A percentile compares a stretch with the other conserved stretches of the same genome.
These are phyloP conservation scores for Colletotrichum plurivorum DNA, from an alignment of 2,329 filamentous ascomycete genomes.

Conservation along the genomic window DNA sequence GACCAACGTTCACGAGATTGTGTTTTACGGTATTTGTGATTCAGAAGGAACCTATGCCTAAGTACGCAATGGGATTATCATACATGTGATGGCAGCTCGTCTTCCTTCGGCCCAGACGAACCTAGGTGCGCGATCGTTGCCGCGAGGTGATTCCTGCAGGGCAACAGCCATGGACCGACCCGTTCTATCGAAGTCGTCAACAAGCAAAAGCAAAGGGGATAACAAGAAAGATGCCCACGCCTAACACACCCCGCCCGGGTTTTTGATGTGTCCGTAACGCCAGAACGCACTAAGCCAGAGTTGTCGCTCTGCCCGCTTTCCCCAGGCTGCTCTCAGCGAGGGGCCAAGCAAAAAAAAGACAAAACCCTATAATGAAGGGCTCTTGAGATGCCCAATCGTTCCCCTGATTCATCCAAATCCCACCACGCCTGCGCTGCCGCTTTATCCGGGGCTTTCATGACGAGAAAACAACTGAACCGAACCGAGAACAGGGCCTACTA, in stretches of 20 bases:
- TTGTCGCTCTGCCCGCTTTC: not conserved
- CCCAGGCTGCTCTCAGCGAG: not conserved
- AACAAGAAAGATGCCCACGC: constrained; percentile 16
- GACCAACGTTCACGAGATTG: no score
- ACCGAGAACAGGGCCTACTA: constrained; percentile 44
- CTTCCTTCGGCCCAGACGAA: not conserved
- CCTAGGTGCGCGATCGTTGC: not conserved
- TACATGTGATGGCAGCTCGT: constrained; percentile 14
- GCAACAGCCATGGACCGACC: not conserved
- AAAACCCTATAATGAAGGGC: no score
- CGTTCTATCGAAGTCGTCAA: constrained; percentile 17
- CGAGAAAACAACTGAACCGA: not conserved
- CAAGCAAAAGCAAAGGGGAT: constrained; percentile 5
- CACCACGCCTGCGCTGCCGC: constrained; percentile 16
- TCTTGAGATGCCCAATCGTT: not conserved
- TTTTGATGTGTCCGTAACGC: constrained; percentile 40
- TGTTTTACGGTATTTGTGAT: not conserved
- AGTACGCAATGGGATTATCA: constrained; percentile 27
- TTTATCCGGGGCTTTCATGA: not conserved
- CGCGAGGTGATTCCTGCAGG: not conserved
- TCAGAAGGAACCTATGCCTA: constrained; percentile 28
- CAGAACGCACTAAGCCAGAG: constrained; percentile 25
- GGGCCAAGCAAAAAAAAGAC: not conserved
- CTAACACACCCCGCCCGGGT: constrained; percentile 26
- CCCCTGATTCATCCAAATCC: constrained; percentile 2